A percentile compares a stretch with the other conserved stretches of the same genome.
phyloP scores from a whole-genome alignment of 371 early-diverging fungal species.

The Zopfochytrium polystomum region DNA sequence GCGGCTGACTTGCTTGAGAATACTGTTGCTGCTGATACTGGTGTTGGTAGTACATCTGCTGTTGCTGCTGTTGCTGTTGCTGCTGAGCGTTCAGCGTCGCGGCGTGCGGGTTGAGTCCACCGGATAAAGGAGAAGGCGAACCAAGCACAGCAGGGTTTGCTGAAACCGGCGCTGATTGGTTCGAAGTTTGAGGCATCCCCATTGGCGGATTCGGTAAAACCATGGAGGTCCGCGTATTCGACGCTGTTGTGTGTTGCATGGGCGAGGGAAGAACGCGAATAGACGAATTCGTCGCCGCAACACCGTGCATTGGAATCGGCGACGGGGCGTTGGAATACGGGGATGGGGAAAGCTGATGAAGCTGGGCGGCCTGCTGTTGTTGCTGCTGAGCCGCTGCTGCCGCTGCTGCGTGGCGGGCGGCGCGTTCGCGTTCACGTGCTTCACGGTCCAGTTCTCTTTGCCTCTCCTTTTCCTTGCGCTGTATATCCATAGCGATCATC shows the following conservation, averaged over 20 bases:
- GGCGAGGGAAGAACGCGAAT: not conserved
- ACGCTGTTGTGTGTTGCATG: not conserved
- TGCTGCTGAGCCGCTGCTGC: too few relatives aligned
- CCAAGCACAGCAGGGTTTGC: conserved; percentile 4
- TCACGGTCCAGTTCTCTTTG: conserved; percentile 17
- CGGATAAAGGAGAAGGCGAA: conserved; percentile 2
- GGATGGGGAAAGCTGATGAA: not conserved
- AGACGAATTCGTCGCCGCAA: not conserved
- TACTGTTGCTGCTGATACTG: not conserved
- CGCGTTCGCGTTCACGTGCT: conserved; percentile 15
- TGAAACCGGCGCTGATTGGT: not conserved
- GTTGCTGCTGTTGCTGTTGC: conserved; percentile 1
- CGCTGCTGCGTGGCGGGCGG: conserved; percentile 13
- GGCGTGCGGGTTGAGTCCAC: not conserved
- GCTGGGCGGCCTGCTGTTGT: not conserved
- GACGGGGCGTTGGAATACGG: not conserved
- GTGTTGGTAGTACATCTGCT: not conserved
- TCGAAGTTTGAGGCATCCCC: not conserved
- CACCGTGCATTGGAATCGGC: not conserved
- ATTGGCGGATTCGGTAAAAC: conserved; percentile 12
- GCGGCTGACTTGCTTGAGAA: not conserved
- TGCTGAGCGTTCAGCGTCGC: not conserved
- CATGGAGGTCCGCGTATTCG: not conserved
- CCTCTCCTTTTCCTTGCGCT: conserved; percentile 44
- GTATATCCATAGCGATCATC: conserved; percentile 65